Base-by-base conservation (phyloP, 2,329 filamentous ascomycete species). In the Fragosphaeria purpurea region DNA sequence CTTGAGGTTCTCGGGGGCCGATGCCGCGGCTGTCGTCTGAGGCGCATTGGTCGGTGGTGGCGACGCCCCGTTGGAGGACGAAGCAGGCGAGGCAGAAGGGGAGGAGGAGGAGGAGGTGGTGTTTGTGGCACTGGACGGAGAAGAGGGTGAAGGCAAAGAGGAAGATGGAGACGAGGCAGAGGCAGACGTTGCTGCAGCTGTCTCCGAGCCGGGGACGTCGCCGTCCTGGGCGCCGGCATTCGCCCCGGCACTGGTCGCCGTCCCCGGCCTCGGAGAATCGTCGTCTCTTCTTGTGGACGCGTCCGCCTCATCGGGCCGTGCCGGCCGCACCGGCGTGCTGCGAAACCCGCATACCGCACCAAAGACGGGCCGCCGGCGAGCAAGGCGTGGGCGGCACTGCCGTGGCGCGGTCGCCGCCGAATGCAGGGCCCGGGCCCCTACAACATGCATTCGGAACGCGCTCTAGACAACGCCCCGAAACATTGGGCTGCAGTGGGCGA, bases 391-490 rank as follows among this genome's bases (percentile, higher is more conserved):
- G n/a, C 46, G 39, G 10, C 41, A 47, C 43, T 9, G 52, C 41
- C 39, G 41, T 9, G 52, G 35, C 30, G 44, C 50, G 30, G 49
- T 41, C 42, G 52, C 50, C 45, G 44, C 55, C 51, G 54, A 49
- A 46, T 52, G 57, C 52, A 60, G 57, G 57, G 56, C 60, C 48
- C 56, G 55, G 42, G 53, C 53, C 59, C 59, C 53, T 53, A 55
- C 53, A 44, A 48, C 45, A 59, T 61, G 57, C 61, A 63, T 63
- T 58, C 57, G 57, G 50, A 57, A 46, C 40, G 31, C 42, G 40
- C 22, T 41, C 3, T 44, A 33, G 22, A 42, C n/a, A 35, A 34
- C 9, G 31, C 10, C 44, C 48, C 46, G 50, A 46, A 35, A 41
- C 41, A 48, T 48, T n/a, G 41, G 46, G 35, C 46, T 46, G 22